Conservation (phyloP, 2,329 filamentous ascomycete species). For the Zasmidium citrigriseum region DNA sequence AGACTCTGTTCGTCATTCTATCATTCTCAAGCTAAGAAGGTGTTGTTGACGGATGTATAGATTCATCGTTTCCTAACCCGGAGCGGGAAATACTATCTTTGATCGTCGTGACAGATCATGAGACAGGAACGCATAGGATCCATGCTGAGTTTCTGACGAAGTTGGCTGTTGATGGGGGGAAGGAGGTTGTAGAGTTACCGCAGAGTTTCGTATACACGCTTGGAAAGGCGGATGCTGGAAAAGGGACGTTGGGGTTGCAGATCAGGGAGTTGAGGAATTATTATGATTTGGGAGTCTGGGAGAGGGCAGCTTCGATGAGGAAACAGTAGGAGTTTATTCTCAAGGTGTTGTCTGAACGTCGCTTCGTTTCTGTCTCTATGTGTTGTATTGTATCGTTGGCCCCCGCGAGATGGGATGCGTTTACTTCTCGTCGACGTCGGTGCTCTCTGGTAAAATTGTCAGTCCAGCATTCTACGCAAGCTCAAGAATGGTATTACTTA, state of each 20-base stretch:
- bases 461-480: background rate
- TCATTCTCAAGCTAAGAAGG: background rate
- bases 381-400: background rate
- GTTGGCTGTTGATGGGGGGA: slow-evolving; percentile 1
- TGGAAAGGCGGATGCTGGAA: slow-evolving; percentile 14
- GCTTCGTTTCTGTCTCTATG: background rate
- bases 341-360: no score
- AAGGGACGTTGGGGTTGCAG: slow-evolving; percentile 14
- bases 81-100: slow-evolving; percentile 12
- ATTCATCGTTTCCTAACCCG: slow-evolving; percentile 5
- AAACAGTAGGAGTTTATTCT: no score
- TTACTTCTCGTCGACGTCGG: slow-evolving; percentile 7
- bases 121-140: slow-evolving; percentile 5
- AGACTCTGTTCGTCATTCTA: slow-evolving; percentile 1
- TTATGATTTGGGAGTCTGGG: slow-evolving; percentile 18
- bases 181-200: slow-evolving; percentile 9
- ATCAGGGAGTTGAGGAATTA: slow-evolving; percentile 18
- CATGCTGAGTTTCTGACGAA: slow-evolving; percentile 15
- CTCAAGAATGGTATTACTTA: slow-evolving; percentile 46
- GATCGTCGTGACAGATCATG: slow-evolving; percentile 9
- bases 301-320: slow-evolving; percentile 7
- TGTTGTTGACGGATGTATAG: background rate
- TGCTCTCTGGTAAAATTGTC: slow-evolving; percentile 7
- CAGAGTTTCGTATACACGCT: slow-evolving; percentile 17
- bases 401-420: no score